Base-by-base conservation (phyloP, 2,329 filamentous ascomycete species). In the Ambrosiella xylebori region DNA sequence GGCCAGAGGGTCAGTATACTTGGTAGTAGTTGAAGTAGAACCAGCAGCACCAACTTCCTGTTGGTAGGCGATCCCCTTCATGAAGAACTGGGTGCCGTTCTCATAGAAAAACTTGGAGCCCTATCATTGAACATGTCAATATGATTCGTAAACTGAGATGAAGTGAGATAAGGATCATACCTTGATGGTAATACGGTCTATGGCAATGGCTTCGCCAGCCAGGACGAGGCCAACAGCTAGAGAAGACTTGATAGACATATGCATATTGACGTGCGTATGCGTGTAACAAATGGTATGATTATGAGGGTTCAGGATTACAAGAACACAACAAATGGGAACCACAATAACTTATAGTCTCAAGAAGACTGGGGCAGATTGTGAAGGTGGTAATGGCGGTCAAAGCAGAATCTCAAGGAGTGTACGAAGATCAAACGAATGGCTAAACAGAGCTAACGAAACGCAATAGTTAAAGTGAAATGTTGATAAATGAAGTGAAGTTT, bases 1-100 rank as follows among this genome's bases (percentile, higher is more conserved):
- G 64, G 88, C 78, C 45, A 98, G 81, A 60, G 93, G 91, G 68
- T 98, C 93, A 62, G 76, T 78, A 75, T 90, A 97, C 62, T 75
- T 75, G 41, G 73, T 61, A 61, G 61, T 57, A 52, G 62, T 61
- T 41, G 73, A 74, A 57, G 74, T 73, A 59, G 66, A 67, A 61
- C 81, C 78, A 56, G 76, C 77, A 56, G 78, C 74, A 63, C 75
- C 75, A 63, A 76, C 76, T 65, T 91, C 86, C 74, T 90, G 82
- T 76, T 98, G 93, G 74, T 98, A 98, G 64, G 93, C 93, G 65
- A 98, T 77, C 74, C 93, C 93, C 71, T 85, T 88, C 71, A 97
- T 88, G 77, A 82, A 94, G 73, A 79, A 79, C 66, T 79, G 74
- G 15, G 76, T 78, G 62, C 76, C 76, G 65, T 84, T 86, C 71